These are phyloP conservation scores for Brettanomyces bruxellensis DNA, from an alignment of 805 yeast genomes.

Conservation along the genomic window DNA sequence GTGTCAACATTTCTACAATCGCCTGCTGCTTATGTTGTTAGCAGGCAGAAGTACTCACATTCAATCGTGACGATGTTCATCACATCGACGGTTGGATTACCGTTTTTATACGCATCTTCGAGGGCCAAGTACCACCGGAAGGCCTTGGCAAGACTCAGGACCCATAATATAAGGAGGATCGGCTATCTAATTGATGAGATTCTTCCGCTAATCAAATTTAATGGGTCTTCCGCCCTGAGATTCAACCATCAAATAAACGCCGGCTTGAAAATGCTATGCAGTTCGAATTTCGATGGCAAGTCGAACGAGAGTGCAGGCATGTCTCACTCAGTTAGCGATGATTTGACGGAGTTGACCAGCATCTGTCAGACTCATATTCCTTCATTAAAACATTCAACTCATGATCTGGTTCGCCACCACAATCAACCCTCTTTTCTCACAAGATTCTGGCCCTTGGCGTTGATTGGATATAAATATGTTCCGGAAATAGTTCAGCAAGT, in stretches of 20 bases:
- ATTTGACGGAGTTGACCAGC: too few species aligned
- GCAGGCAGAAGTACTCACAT: conserved; percentile 11
- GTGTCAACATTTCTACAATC: conserved; percentile 10
- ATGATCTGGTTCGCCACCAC: neutral
- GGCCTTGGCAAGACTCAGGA: conserved; percentile 14
- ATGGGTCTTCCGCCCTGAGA: neutral
- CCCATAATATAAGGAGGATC: conserved; percentile 24
- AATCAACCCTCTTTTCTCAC: conserved; percentile 32
- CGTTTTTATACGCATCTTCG: conserved; percentile 24
- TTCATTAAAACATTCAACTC: too few species aligned
- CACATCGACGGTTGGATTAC: conserved; percentile 26
- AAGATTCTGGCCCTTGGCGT: conserved; percentile 51
- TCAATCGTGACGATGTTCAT: conserved; percentile 14
- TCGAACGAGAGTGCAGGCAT: too few species aligned
- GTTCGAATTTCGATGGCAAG: too few species aligned
- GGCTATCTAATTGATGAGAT: conserved; percentile 27
- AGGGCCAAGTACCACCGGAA: conserved; percentile 20
- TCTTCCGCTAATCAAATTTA: neutral
- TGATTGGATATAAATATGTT: conserved; percentile 36
- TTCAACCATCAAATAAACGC: too few species aligned
- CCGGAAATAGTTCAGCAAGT: conserved; percentile 38
- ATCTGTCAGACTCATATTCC: too few species aligned
- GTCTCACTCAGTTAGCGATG: too few species aligned
- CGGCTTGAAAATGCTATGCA: too few species aligned
- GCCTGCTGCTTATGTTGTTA: conserved; percentile 20